phyloP scores from a whole-genome alignment of 129 eudicot species.

The Lactuca saligna region DNA sequence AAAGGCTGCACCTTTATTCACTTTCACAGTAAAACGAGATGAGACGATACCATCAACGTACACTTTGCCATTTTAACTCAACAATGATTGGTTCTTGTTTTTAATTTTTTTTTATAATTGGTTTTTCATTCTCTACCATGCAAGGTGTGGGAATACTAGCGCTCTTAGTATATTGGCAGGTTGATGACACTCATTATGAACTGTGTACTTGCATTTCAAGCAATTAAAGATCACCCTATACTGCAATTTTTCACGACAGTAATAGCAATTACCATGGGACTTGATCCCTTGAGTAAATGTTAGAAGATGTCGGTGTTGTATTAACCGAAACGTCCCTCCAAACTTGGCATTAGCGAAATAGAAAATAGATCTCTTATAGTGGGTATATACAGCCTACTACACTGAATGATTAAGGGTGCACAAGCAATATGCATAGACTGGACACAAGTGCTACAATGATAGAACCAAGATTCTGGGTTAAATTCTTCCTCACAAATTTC shows the following conservation, averaged over 20 bases:
- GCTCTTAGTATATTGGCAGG: too few relatives aligned
- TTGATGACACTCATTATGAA: too few relatives aligned
- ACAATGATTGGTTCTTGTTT: too few relatives aligned
- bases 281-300: background rate
- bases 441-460: slow-evolving; percentile 20
- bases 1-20: too few relatives aligned
- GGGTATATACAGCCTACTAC: background rate
- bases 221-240: background rate
- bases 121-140: too few relatives aligned
- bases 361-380: background rate
- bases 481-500: slow-evolving; percentile 23
- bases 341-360: slow-evolving; percentile 15
- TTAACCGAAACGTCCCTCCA: slow-evolving; percentile 3
- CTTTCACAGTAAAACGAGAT: too few relatives aligned
- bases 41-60: too few relatives aligned
- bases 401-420: slow-evolving; percentile 5
- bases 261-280: background rate
- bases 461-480: slow-evolving; percentile 6
- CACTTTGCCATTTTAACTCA: too few relatives aligned
- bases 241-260: background rate
- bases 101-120: too few relatives aligned
- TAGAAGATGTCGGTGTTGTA: background rate
- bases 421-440: slow-evolving; percentile 20
- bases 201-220: background rate
- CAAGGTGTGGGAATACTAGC: too few relatives aligned